phyloP scores from a whole-genome alignment of 2,329 filamentous ascomycete species.

The Arthrinium puccinioides region DNA sequence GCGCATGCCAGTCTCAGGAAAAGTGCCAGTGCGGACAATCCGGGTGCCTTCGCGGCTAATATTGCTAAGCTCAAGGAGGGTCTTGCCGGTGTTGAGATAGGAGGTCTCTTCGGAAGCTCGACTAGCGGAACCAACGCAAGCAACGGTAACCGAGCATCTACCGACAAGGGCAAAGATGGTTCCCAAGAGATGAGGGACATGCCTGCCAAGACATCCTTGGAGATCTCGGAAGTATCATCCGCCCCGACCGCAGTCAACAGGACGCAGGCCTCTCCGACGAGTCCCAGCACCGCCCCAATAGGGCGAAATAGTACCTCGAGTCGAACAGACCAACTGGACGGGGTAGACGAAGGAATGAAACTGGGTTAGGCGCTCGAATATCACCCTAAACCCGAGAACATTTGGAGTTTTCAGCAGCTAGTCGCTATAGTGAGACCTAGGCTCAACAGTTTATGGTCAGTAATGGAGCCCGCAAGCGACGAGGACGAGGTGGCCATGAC shows the following conservation, averaged over 20 bases:
- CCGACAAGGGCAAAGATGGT: not conserved
- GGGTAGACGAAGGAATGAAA: slow-evolving; percentile 1
- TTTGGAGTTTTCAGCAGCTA: slow-evolving; percentile 1
- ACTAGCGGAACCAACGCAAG: slow-evolving; percentile 12
- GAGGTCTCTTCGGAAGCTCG: slow-evolving; percentile 30
- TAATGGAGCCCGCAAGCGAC: not conserved
- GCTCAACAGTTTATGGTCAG: slow-evolving; percentile 1
- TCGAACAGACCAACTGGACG: no score
- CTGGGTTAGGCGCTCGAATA: slow-evolving; percentile 1
- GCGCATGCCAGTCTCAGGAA: slow-evolving; percentile 30
- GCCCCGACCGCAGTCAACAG: no score
- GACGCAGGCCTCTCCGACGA: no score
- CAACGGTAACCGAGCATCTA: not conserved
- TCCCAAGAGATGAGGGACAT: not conserved
- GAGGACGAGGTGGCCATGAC: not conserved
- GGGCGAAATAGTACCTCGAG: no score
- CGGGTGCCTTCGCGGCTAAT: slow-evolving; percentile 34
- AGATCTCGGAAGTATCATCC: no score
- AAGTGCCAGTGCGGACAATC: slow-evolving; percentile 37
- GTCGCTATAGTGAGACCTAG: not conserved
- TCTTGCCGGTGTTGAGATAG: slow-evolving; percentile 39
- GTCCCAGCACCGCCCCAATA: no score
- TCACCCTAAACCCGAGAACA: not conserved
- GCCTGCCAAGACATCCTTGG: no score
- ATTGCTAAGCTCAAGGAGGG: slow-evolving; percentile 35